Evolutionary conservation across 768 basidiomycete genomes (phyloP).

Genomic region (Leccinellum albellum): DNA sequence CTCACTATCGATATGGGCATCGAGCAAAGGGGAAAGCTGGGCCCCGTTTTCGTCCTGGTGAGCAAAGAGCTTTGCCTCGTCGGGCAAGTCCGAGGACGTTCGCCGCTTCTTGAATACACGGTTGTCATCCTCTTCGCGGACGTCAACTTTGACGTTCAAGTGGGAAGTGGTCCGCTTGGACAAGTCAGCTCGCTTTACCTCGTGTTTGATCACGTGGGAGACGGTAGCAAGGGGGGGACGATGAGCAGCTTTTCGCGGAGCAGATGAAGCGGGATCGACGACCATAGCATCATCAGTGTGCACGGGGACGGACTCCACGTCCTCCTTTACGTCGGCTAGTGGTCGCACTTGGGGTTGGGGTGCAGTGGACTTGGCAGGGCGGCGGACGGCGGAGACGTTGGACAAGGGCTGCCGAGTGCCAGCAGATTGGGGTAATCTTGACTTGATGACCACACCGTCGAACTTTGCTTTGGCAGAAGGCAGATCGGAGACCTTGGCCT

Average conservation of each 20-base stretch:
- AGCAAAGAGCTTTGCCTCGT: constrained; percentile 41
- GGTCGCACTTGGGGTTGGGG: constrained; percentile 20
- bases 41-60: constrained; percentile 35
- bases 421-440: constrained; percentile 32
- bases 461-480: constrained; percentile 46
- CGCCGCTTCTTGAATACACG: constrained; percentile 72
- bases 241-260: constrained; percentile 4
- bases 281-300: constrained; percentile 51
- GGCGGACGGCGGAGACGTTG: constrained; percentile 45
- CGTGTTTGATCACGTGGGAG: constrained; percentile 26
- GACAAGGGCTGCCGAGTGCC: constrained; percentile 52
- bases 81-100: constrained; percentile 63
- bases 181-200: constrained; percentile 26
- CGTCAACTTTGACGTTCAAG: constrained; percentile 32
- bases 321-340: constrained; percentile 31
- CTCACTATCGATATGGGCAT: constrained; percentile 42
- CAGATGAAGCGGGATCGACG: constrained; percentile 41
- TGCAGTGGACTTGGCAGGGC: constrained; percentile 30
- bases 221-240: constrained; percentile 30
- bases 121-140: constrained; percentile 51
- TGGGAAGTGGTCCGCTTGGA: constrained; percentile 32
- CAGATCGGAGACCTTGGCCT: constrained; percentile 53
- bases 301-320: constrained; percentile 10
- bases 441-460: constrained; percentile 62
- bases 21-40: constrained; percentile 39